These are phyloP conservation scores for Phialocephala sp. DNA, from an alignment of 2,329 filamentous ascomycete species.

Conservation along the genomic window DNA sequence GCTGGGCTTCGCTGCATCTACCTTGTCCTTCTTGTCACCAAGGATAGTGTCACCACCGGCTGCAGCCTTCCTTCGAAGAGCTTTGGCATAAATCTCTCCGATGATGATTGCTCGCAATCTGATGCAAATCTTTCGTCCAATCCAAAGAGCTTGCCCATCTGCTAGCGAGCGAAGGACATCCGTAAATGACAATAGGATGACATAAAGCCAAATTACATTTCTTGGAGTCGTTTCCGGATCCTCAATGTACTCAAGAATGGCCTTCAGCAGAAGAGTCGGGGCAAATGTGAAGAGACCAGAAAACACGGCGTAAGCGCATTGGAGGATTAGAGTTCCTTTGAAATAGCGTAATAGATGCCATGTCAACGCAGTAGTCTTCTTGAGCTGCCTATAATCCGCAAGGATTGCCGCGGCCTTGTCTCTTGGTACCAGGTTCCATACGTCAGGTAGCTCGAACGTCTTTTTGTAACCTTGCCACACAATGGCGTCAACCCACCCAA, in stretches of 20 bases:
- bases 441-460: constrained; percentile 79
- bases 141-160: constrained; percentile 88
- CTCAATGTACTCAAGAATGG: constrained; percentile 94
- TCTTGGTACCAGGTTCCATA: constrained; percentile 89
- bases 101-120: constrained; percentile 93
- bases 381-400: constrained; percentile 81
- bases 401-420: constrained; percentile 87
- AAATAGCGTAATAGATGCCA: constrained; percentile 88
- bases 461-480: constrained; percentile 89
- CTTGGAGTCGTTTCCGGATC: constrained; percentile 73
- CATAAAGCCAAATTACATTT: constrained; percentile 95
- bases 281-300: constrained; percentile 87
- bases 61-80: constrained; percentile 86
- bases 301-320: constrained; percentile 80
- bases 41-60: constrained; percentile 76
- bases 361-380: constrained; percentile 79
- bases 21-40: constrained; percentile 57
- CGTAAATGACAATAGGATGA: constrained; percentile 85
- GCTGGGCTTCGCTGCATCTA: constrained; percentile 48
- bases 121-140: constrained; percentile 93
- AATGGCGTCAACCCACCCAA: constrained; percentile 88
- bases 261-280: constrained; percentile 87
- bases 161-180: constrained; percentile 82
- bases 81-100: constrained; percentile 96
- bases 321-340: constrained; percentile 73